Evolutionary conservation across 2,329 filamentous ascomycete genomes (phyloP), one percentile per base, ranked within the genome.

Genomic region (Pezicula radicicola): DNA sequence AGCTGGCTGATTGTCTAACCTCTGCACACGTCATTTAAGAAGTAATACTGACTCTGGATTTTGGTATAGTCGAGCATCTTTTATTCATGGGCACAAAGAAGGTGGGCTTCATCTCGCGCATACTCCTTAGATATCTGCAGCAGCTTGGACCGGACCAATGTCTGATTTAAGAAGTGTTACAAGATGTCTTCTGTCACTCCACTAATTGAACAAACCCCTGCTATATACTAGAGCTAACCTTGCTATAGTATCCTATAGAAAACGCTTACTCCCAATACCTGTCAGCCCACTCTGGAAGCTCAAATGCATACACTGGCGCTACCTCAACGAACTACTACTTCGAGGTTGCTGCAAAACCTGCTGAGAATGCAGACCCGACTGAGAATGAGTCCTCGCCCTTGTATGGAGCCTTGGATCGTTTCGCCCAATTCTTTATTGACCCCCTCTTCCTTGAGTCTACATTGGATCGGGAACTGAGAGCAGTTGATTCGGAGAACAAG

Each of bases 11-110:
- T 3, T 33, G 8, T 33, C 30, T 33, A 33, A 13, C 30, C 9
- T 33, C 30, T 33, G 30, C 30, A 33, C 30, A 13, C 30, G 3
- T 13, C 30, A 33, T 33, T 10, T 3, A 33, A 33, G 30, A 33
- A 33, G 30, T 3, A 33, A 19, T 28, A 50, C 43, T 41, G 46
- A 18, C 30, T 25, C 25, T 19, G 21, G 91, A 93, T 81, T 92
- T 92, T 50, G 93, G 97, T 74, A 92, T 91, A 4, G 91, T 97
- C 46, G 93, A 97, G 76, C 93, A 97, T 81, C 84, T 74, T 58
- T 76, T 99, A 21, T 99, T 99, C 75, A 97, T 99, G 94, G 94
- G 94, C 46, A 99, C 94, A 7, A 88, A 96, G 71, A 99, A 97
- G 78, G 84, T 86, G 33, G 7, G 13, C 7, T 18, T 2, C 7